phyloP scores from a whole-genome alignment of 257 asterid species.

The Gardenia jasminoides region DNA sequence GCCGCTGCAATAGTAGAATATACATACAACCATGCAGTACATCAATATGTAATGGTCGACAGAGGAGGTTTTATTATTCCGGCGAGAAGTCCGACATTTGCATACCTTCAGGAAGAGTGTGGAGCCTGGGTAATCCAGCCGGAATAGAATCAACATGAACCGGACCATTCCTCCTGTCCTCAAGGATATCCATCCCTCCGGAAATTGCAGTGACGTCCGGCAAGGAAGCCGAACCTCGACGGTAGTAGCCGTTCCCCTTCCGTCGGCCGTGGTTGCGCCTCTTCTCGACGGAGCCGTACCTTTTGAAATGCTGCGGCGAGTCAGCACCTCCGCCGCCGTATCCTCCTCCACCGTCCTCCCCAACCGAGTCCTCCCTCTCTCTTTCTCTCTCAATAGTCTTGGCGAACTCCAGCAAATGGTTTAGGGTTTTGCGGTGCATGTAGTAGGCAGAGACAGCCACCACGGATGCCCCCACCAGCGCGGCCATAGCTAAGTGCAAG shows the following conservation, averaged over 20 bases:
- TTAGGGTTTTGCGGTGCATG: slow-evolving; percentile 86
- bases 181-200: slow-evolving; percentile 36
- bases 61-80: slow-evolving; percentile 19
- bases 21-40: background rate
- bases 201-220: slow-evolving; percentile 61
- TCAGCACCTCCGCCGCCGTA: slow-evolving; percentile 40
- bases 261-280: slow-evolving; percentile 40
- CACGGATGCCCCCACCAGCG: slow-evolving; percentile 83
- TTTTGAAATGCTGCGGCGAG: slow-evolving; percentile 46
- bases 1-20: background rate
- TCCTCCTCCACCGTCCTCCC: slow-evolving; percentile 21
- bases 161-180: slow-evolving; percentile 54
- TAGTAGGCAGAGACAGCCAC: slow-evolving; percentile 90
- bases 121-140: slow-evolving; percentile 71
- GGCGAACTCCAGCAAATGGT: slow-evolving; percentile 75
- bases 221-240: slow-evolving; percentile 56
- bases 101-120: slow-evolving; percentile 73
- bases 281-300: slow-evolving; percentile 32
- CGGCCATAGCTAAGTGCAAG: slow-evolving; percentile 89
- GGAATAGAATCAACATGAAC: slow-evolving; percentile 64
- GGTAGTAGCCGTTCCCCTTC: slow-evolving; percentile 49
- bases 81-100: slow-evolving; percentile 22
- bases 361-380: slow-evolving; percentile 31
- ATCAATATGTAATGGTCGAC: background rate
- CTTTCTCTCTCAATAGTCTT: slow-evolving; percentile 68